Base-by-base conservation (phyloP, 1,284 basidiomycete genomes). In the Boletus sp. region DNA sequence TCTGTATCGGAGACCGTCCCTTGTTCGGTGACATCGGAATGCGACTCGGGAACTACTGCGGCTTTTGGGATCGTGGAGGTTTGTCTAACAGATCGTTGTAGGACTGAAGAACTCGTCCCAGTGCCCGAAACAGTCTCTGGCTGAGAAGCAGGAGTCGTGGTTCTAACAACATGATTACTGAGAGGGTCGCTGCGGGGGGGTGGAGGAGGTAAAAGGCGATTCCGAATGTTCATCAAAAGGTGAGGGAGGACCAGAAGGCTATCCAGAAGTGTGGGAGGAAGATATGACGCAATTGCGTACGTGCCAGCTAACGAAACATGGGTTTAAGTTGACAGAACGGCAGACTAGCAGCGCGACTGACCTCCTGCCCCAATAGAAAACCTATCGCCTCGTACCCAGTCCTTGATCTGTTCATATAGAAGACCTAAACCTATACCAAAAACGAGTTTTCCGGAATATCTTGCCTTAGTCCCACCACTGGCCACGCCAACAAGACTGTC, bases 331-430 rank as follows among this genome's bases (percentile, higher is more conserved):
- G n/a, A 35, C 10, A 8, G 19, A 41, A 48, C 20, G 19, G n/a
- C 1, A 5, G 38, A 34, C 45, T 13, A 39, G 16, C 17, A 27
- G 35, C 27, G n/a, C 2, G 14, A 66, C 76, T 58, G 57, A 88
- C 85, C 85, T 65, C 87, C 87, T 45, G 87, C 82, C 51, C 87
- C 88, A 44, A 89, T 69, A 14, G 79, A 75, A 57, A 87, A 76
- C 35, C 83, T 68, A 43, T 84, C 76, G 2, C 87, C 84, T 26
- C 74, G 73, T 25, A 83, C 55, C 73, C 78, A 80, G 53, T 75
- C 47, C 46, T 56, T 69, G 42, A 60, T 26, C 36, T 50, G 62
- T 45, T 72, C 63, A 25, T 76, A 55, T 65, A 64, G 16, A 78
- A 51, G 45, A 66, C 71, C 72, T 22, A 80, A 56, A 10, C 71